Conservation (phyloP, 2,329 filamentous ascomycete genomes). For the Microdochium bolleyi region DNA sequence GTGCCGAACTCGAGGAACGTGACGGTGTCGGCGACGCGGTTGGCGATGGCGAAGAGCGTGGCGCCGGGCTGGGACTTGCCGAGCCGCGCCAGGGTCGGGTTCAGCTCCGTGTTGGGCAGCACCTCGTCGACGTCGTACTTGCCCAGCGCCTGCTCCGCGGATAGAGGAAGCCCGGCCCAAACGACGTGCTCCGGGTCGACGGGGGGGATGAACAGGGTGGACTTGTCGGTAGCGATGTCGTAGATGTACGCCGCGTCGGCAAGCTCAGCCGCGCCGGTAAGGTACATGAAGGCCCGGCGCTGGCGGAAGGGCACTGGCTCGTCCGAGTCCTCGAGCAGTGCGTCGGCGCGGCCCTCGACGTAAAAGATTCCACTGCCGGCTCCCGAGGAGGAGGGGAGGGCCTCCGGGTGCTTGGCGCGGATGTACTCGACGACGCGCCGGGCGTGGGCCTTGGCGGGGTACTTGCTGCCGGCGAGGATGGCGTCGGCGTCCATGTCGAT, state of each 20-base stretch:
- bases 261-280: slow-evolving; percentile 71
- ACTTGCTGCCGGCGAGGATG: slow-evolving; percentile 50
- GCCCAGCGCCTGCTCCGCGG: slow-evolving; percentile 62
- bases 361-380: slow-evolving; percentile 64
- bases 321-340: slow-evolving; percentile 78
- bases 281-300: slow-evolving; percentile 89
- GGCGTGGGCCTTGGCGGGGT: slow-evolving; percentile 83
- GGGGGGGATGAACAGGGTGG: slow-evolving; percentile 86
- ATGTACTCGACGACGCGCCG: slow-evolving; percentile 77
- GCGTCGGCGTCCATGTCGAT: slow-evolving; percentile 32
- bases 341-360: slow-evolving; percentile 75
- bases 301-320: slow-evolving; percentile 76
- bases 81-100: slow-evolving; percentile 56
- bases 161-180: slow-evolving; percentile 85
- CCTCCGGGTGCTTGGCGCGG: slow-evolving; percentile 54
- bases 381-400: slow-evolving; percentile 8
- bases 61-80: slow-evolving; percentile 29
- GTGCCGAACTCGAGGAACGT: slow-evolving; percentile 63
- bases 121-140: slow-evolving; percentile 80
- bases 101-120: slow-evolving; percentile 64
- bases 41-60: slow-evolving; percentile 67
- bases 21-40: slow-evolving; percentile 65
- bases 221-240: slow-evolving; percentile 62
- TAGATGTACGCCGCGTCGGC: slow-evolving; percentile 77
- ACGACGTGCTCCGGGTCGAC: slow-evolving; percentile 83